Evolutionary conservation across 768 basidiomycete species (phyloP).

Genomic region (Boletellus sp.): DNA sequence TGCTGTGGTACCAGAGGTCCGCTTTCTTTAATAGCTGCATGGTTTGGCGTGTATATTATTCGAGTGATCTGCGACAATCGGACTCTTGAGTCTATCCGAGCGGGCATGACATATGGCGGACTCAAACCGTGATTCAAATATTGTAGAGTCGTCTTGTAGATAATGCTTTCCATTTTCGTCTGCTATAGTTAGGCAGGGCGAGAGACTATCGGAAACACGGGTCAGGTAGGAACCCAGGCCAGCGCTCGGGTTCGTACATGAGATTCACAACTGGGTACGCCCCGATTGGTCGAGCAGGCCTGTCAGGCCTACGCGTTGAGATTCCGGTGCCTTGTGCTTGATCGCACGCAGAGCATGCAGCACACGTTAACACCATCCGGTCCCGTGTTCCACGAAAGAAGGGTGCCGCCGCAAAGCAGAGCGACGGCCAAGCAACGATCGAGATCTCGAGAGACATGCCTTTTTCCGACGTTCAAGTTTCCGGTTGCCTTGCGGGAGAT

Average conservation of each 20-base stretch:
- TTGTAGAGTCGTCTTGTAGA: no score
- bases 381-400: constrained; percentile 14
- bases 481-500: background rate
- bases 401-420: constrained; percentile 12
- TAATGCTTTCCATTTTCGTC: no score
- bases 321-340: no score
- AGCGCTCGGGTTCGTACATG: no score
- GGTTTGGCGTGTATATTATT: constrained; percentile 24
- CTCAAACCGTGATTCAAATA: background rate
- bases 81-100: background rate
- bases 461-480: no score
- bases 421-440: constrained; percentile 21
- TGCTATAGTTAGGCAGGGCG: background rate
- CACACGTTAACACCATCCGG: constrained; percentile 17
- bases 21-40: constrained; percentile 4
- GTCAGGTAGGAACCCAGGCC: no score
- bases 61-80: constrained; percentile 3
- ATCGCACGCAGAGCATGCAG: no score
- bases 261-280: background rate
- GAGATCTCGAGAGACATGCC: constrained; percentile 27
- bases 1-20: background rate
- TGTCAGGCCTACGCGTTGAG: background rate
- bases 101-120: no score
- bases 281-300: background rate
- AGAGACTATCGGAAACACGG: no score